Base-by-base conservation (phyloP, 2,329 filamentous ascomycete genomes). In the Plectosphaerella sp. region DNA sequence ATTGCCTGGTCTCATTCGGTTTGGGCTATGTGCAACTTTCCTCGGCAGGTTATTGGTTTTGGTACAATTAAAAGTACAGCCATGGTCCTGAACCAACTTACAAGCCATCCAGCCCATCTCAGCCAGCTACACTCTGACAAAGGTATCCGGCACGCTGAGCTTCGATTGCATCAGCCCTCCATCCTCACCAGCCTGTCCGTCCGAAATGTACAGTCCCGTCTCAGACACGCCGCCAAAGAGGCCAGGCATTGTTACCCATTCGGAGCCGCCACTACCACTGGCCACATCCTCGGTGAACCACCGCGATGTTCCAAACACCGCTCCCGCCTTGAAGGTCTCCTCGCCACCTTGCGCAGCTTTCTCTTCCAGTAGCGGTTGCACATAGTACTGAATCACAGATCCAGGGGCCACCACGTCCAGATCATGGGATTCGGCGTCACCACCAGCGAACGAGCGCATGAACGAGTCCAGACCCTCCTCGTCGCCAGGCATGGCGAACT, bases 361-460 rank as follows among this genome's bases (percentile, higher is more conserved):
- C 53, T 52, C 45, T 39, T 45, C 54, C 16, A 28, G 49, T 6
- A 61, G 57, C 46, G 62, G 69, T 52, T 73, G 69, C 35, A 81
- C 73, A 58, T 87, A 83, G 63, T 89, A 90, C 61, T 87, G 82
- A 18, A 93, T 78, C 47, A 70, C 78, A 14, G 87, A 83, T 8
- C 85, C 87, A 5, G 83, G 76, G 24, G 77, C 76, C 6, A 83
- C 82, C 51, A 89, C 76, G 45, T 82, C 78, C 9, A 75, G 75
- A 7, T 81, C 43, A 18, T 28, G 67, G 20, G 59, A 52, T n/a
- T 55, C 55, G 11, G 64, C 53, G 22, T 62, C 58, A 46, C 72
- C 47, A 37, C 49, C 48, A 6, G 48, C 48, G 37, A 50, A 50
- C n/a, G 55, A 52, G 28, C 54, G 63, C 48, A 83, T 76, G 55